Base-by-base conservation (phyloP, 2,329 filamentous ascomycete genomes). In the Botryotinia calthae region DNA sequence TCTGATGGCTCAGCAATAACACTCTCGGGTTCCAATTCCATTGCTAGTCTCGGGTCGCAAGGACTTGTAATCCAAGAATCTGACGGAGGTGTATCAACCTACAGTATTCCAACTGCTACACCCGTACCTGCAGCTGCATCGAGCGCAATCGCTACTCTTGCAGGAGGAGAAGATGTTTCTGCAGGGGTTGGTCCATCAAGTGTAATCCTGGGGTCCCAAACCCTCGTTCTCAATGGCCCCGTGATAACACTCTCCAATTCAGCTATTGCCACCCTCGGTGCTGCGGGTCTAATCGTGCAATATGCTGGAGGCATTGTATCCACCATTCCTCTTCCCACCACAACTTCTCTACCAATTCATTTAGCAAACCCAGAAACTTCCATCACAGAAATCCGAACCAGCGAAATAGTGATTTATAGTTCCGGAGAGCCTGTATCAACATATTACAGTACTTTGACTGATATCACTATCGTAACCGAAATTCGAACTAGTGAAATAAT, bases 61-160 rank as follows among this genome's bases (percentile, higher is more conserved):
- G 76, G 73, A 7, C 40, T 77, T 0, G 46, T 77, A 6, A 31
- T 77, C 6, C 71, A 77, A 54, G 74, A 73, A 63, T 63, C 75
- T 10, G 68, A 72, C n/a, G 74, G 76, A 7, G 20, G 28, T 9
- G 70, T 72, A 10, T 73, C 73, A 25, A 68, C 73, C 7, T 73
- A 64, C 40, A 58, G 72, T 20, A 37, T 75, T 34, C 68, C 74
- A 46, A 51, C 68, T 16, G 22, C 69, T 40, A 37, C 40, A 1
- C 56, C 22, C 54, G 8, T 61, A 34, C 34, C 31, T 54, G 20
- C 40, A 42, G 31, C 34, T 65, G n/a, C 10, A 12, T 8, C 44
- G 2, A 20, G 42, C 34, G 25, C 16, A 25, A 65, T 56, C 4
- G 67, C 65, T 22, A 65, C 58, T 16, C 34, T 65, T 31, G 37